Base-by-base conservation (phyloP, 2,329 filamentous ascomycete species). In the Penicillium expansum region DNA sequence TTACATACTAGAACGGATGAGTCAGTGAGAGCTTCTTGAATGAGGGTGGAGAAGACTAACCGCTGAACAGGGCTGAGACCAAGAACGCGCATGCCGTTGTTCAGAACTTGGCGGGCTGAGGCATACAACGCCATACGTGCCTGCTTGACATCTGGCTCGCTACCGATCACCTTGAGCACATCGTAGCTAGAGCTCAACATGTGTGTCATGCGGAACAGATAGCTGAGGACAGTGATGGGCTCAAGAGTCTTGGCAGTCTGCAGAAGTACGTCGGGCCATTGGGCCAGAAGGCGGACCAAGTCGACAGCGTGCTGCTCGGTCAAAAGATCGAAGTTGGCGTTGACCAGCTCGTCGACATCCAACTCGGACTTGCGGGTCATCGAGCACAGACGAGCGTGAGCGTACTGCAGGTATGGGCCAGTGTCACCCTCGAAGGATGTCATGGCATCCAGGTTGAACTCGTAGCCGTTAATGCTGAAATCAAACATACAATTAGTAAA, bases 161-260 rank as follows among this genome's bases (percentile, higher is more conserved):
- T 82, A 47, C 83, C 82, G 47, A 87, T 79, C 30, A 87, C 84
- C 68, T 84, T 83, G 57, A 87, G 75, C 56, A 83, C 80, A 64
- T 87, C 84, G 70, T 87, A 87, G 63, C 82, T 82, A 18, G 81
- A 83, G 69, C 80, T 84, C 52, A 87, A 71, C 62, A 80, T 76
- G 71, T 87, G 85, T 16, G 83, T 82, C 81, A 87, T 85, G 74
- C 83, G 83, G 78, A 87, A 87, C 43, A 89, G 74, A 66, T 89
- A 89, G 1, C 80, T 84, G 29, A 89, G 74, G n/a, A 88, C 80
- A 0, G 84, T 86, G 2, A 84, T 80, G 0, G 86, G 86, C 65
- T 89, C 87, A n/a, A 86, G 80, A 0, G 83, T 87, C 74, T 83
- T 87, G 69, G 83, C 76, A 0, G 86, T 86, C 57, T 86, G 84